Conservation (phyloP, 2,329 filamentous ascomycete genomes). For the Aspergillus novofumigatus region DNA sequence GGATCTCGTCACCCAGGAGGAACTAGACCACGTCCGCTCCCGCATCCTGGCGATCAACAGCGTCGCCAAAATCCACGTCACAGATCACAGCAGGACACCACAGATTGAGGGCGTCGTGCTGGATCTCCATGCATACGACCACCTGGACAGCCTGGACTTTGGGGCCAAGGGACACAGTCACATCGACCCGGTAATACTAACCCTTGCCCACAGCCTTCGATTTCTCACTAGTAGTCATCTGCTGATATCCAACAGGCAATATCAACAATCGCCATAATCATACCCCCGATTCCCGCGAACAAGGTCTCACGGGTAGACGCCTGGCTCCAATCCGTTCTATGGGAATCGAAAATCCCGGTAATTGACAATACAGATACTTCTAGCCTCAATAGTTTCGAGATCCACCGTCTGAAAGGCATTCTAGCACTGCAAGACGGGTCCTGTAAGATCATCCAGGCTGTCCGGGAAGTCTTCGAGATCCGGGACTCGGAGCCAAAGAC, state of each 20-base stretch:
- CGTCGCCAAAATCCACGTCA: slow-evolving; percentile 77
- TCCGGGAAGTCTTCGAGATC: slow-evolving; percentile 90
- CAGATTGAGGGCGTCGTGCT: slow-evolving; percentile 80
- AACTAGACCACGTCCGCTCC: slow-evolving; percentile 65
- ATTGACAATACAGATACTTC: slow-evolving; percentile 12
- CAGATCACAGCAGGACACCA: slow-evolving; percentile 73
- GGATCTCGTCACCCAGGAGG: slow-evolving; percentile 69
- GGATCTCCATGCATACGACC: slow-evolving; percentile 89
- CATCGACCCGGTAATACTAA: slow-evolving; percentile 68
- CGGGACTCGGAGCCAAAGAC: slow-evolving; percentile 52
- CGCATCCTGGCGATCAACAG: slow-evolving; percentile 84
- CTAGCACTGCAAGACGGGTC: slow-evolving; percentile 62
- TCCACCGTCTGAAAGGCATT: slow-evolving; percentile 84
- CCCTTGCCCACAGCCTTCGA: too few species aligned
- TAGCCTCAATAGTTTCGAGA: slow-evolving; percentile 57
- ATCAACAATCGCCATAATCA: slow-evolving; percentile 69
- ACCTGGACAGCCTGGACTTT: slow-evolving; percentile 69
- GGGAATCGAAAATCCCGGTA: slow-evolving; percentile 55
- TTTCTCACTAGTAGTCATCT: not conserved
- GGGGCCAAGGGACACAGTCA: slow-evolving; percentile 79
- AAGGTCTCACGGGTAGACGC: slow-evolving; percentile 65
- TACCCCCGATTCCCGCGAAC: slow-evolving; percentile 55
- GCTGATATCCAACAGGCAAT: slow-evolving; percentile 59
- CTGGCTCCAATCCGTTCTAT: slow-evolving; percentile 80
- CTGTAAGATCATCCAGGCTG: slow-evolving; percentile 79